These are phyloP conservation scores for Fraxinus xanthoxyloides DNA, from an alignment of 305 asterid genomes.

Conservation along the genomic window DNA sequence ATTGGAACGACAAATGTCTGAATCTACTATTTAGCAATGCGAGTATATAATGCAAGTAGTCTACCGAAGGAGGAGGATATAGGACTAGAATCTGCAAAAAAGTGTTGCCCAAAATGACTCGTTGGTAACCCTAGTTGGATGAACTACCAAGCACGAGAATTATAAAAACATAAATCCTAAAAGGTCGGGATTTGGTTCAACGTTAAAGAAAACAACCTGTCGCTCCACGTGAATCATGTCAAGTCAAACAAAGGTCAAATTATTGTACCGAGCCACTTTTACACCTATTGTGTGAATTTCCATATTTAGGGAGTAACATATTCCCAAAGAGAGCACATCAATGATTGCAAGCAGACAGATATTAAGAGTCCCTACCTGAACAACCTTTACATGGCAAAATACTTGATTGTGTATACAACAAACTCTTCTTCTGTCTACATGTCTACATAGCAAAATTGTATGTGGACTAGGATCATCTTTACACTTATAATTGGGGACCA, in stretches of 20 bases:
- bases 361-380: neutral
- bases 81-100: no score
- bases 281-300: neutral
- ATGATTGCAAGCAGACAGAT: neutral
- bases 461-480: conserved; percentile 35
- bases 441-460: conserved; percentile 18
- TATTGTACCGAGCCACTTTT: neutral
- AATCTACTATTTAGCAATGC: neutral
- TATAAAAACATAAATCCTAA: neutral
- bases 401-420: conserved; percentile 34
- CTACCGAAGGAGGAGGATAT: no score
- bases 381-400: no score
- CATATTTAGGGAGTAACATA: neutral
- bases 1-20: neutral
- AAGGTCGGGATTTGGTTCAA: no score
- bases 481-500: conserved; percentile 27
- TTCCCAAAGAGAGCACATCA: neutral
- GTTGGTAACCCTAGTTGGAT: no score
- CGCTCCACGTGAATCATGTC: neutral
- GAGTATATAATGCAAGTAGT: neutral
- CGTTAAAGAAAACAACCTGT: neutral
- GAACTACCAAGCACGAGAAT: neutral
- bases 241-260: neutral
- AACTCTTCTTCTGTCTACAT: conserved; percentile 34
- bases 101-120: no score